A percentile compares a stretch with the other conserved stretches of the same genome.
phyloP scores from a whole-genome alignment of 306 rosid genomes.

The Neltuma alba region DNA sequence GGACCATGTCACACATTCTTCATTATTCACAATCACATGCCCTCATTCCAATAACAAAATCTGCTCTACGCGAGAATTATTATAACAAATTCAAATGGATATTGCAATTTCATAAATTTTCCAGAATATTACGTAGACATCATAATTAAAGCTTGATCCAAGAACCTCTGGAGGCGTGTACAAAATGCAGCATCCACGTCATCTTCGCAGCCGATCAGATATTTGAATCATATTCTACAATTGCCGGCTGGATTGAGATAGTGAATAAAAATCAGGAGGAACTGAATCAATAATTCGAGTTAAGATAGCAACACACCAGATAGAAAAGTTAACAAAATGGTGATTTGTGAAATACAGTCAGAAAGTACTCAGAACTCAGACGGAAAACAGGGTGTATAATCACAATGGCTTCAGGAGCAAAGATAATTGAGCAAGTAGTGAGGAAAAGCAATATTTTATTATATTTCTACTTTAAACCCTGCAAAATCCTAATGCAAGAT shows the following conservation, averaged over 20 bases:
- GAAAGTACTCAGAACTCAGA: background rate
- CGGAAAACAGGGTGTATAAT: background rate
- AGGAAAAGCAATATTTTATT: constrained; percentile 16
- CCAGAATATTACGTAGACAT: background rate
- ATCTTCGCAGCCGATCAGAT: constrained; percentile 25
- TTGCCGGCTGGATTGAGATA: constrained; percentile 67
- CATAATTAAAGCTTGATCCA: background rate
- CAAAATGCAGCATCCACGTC: constrained; percentile 33
- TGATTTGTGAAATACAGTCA: background rate
- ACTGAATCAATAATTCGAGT: background rate
- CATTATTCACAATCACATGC: background rate
- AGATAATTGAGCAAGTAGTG: constrained; percentile 11
- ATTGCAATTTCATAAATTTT: background rate
- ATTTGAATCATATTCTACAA: constrained; percentile 69
- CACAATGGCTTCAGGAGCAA: constrained; percentile 16
- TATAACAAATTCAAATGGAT: background rate
- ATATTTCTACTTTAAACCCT: constrained; percentile 16
- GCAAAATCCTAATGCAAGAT: background rate
- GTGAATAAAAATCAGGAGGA: constrained; percentile 18
- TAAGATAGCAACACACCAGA: background rate
- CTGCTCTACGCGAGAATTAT: background rate
- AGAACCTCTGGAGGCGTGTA: constrained; percentile 12
- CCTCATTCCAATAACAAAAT: background rate
- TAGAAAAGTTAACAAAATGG: background rate
- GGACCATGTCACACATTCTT: background rate